Percentiles rank a stretch among this genome's conserved stretches.
Evolutionary conservation across 2,329 filamentous ascomycete species (phyloP).

Genomic region (Penicillium sp.): DNA sequence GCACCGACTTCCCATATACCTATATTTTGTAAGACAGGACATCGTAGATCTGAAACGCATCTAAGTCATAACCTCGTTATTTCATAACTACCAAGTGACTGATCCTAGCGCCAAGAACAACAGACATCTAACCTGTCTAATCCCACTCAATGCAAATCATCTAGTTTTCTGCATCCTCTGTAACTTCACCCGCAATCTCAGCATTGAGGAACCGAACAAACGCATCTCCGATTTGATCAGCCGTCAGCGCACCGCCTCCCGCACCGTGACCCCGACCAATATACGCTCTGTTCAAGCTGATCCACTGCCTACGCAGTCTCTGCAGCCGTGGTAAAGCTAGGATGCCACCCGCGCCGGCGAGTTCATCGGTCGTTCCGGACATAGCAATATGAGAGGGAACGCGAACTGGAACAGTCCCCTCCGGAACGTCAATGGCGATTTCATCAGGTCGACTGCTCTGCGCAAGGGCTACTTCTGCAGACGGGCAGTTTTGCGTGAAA

Average conservation of each 20-base stretch:
- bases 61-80: slow-evolving; percentile 7
- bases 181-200: slow-evolving; percentile 39
- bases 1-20: neutral
- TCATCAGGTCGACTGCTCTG: slow-evolving; percentile 27
- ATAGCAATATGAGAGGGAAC: slow-evolving; percentile 40
- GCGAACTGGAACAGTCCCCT: slow-evolving; percentile 32
- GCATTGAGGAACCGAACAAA: slow-evolving; percentile 50
- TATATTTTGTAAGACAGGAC: neutral
- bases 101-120: neutral
- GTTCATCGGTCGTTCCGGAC: slow-evolving; percentile 41
- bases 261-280: slow-evolving; percentile 38
- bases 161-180: slow-evolving; percentile 11
- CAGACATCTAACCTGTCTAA: neutral
- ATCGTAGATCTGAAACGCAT: neutral
- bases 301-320: slow-evolving; percentile 47
- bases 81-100: slow-evolving; percentile 1
- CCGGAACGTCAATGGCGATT: slow-evolving; percentile 38
- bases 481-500: slow-evolving; percentile 41
- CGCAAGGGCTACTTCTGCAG: slow-evolving; percentile 38
- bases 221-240: slow-evolving; percentile 42
- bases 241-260: slow-evolving; percentile 32
- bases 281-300: slow-evolving; percentile 46
- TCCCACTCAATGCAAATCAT: neutral
- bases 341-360: slow-evolving; percentile 42
- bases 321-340: slow-evolving; percentile 45